Base-by-base conservation (phyloP, 108 stramenopile genomes). In the Schizochytrium sp. region DNA sequence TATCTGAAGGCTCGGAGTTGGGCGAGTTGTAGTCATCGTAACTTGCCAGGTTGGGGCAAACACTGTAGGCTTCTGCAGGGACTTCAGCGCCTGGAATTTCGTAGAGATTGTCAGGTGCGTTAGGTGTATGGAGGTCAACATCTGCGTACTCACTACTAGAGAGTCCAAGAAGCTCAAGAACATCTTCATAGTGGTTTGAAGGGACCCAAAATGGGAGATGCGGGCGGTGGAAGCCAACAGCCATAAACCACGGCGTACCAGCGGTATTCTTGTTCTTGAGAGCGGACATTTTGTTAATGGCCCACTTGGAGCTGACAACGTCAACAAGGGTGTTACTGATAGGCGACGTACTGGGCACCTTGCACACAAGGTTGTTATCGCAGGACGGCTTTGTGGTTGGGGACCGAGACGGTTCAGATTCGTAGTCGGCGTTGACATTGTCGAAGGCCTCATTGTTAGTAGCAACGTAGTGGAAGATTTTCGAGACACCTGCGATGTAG, bases 171-270 rank as follows among this genome's bases (percentile, higher is more conserved):
- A 69, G 64, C 2, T 15, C 15, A 44, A 69, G 42, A 44, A 69
- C 64, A 38, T 44, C 42, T 38, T 69, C 64, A 15, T 44, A 44
- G 64, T 69, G 64, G 64, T 38, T 44, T 44, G 40, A 44, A n/a
- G 76, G 76, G 76, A 83, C 76, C 7, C 76, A 53, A 55, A 55
- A 83, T 42, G 76, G 76, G 0, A 83, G 47, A 40, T 83, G 76
- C 5, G 76, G 76, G 50, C 76, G 76, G 2, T 55, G 76, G 28
- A 83, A 38, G 47, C 76, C 76, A 7, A 83, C 76, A 12, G 76
- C 47, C 47, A 83, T 2, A 2, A 83, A 83, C 19, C 19, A 83
- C 38, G 76, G 76, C 47, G 10, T 28, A 28, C 28, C 28, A 28
- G 28, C 28, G 28, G 28, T 28, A 8, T 47, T 83, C 28, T 10